Evolutionary conservation across 305 asterid genomes (phyloP), one percentile per base, ranked within the genome.

Genomic region (Vinca major): DNA sequence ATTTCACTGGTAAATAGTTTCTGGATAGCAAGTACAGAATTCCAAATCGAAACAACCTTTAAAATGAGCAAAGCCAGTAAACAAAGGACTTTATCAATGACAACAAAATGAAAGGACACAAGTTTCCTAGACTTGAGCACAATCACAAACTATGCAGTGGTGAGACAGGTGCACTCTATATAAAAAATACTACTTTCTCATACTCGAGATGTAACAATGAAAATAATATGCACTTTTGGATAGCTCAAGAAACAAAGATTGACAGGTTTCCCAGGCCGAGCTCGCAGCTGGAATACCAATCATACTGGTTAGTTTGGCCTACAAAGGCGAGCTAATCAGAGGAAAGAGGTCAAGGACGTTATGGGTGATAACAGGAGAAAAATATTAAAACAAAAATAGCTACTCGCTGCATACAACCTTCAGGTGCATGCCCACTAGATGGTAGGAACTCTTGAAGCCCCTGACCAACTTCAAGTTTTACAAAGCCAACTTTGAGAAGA

Each of bases 401-500:
- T 0, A 21, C 19, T 44, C 62, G 57, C 11, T 68, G 14, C 12
- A 7, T 12, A 83, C 54, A 64, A 93, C 99, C 97, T 89, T 84
- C 91, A 54, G 79, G 70, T 56, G 82, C 61, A 10, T 85, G 85
- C 65, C 71, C 71, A 62, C 67, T 77, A 58, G 87, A 75, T 53
- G 67, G 54, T 39, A 80, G 67, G 80, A 80, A 89, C 62, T 79
- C 84, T 72, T 76, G 77, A 73, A 88, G 82, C 71, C 89, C 81
- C 82, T 89, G 90, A 72, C 79, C 84, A 77, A 86, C 87, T 26
- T 88, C 86, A 77, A 89, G 64, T 58, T 89, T 84, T 70, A 85
- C 82, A 65, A 85, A 69, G 71, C 90, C 96, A 67, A 76, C 96
- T 81, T 83, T 89, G 66, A 88, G 77, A 55, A 94, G 85, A 70